These are phyloP conservation scores for Schizochytrium sp. DNA, from an alignment of 108 stramenopile genomes.

Conservation along the genomic window DNA sequence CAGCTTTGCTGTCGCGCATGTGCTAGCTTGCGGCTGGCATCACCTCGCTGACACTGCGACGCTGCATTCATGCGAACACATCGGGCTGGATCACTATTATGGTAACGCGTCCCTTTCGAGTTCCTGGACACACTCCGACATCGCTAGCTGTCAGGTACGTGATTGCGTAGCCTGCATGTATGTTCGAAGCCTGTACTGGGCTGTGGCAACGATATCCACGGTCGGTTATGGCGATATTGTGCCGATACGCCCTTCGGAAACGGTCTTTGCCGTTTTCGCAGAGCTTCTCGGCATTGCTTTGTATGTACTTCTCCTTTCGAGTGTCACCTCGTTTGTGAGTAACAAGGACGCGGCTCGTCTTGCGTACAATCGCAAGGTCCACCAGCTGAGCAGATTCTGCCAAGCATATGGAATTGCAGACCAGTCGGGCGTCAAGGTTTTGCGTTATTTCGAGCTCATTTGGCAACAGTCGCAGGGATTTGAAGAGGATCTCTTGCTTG, in stretches of 20 bases:
- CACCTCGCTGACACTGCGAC: no score
- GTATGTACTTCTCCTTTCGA: neutral
- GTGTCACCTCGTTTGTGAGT: neutral
- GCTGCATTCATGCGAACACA: no score
- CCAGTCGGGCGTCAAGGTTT: neutral
- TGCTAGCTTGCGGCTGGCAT: no score
- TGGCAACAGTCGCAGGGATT: neutral
- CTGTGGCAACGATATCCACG: constrained; percentile 45
- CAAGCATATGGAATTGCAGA: neutral
- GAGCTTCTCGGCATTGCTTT: constrained; percentile 16
- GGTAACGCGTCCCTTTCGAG: no score
- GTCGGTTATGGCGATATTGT: constrained; percentile 50
- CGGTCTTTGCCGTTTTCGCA: constrained; percentile 6
- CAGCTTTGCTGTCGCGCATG: no score
- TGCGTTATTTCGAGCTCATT: neutral
- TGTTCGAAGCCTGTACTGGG: constrained; percentile 26
- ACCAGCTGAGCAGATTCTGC: neutral
- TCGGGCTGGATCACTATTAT: no score
- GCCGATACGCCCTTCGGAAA: constrained; percentile 22
- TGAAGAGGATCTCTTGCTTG: neutral
- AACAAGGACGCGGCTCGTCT: neutral
- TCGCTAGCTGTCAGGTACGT: neutral
- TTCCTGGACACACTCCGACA: neutral
- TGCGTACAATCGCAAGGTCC: neutral
- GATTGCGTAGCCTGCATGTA: neutral